These are phyloP conservation scores for Globisporangium viniferum DNA, from an alignment of 352 stramenopile species.

Conservation along the genomic window DNA sequence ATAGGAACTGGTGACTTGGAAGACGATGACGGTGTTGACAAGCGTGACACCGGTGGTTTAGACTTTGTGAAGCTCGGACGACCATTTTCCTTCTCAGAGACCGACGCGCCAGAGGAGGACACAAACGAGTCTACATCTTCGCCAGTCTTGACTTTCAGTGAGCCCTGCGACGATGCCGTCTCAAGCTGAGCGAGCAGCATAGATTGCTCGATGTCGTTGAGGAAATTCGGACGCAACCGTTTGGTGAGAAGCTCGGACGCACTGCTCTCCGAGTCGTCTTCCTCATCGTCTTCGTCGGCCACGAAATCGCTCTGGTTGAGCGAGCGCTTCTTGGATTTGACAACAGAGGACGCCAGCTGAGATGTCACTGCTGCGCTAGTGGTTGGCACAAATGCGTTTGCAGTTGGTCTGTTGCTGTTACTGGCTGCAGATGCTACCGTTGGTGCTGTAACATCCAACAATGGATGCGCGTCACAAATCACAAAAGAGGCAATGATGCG, in stretches of 20 bases:
- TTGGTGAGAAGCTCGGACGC: constrained; percentile 32
- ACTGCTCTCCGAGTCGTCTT: constrained; percentile 24
- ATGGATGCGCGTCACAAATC: background rate
- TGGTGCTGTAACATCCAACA: background rate
- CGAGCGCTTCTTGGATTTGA: constrained; percentile 47
- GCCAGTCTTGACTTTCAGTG: constrained; percentile 12
- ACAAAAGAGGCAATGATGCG: background rate
- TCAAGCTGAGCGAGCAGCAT: constrained; percentile 58
- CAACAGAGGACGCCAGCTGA: constrained; percentile 14
- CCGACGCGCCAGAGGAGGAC: constrained; percentile 7
- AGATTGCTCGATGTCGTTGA: constrained; percentile 56
- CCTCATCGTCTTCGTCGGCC: constrained; percentile 32
- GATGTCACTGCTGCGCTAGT: constrained; percentile 35
- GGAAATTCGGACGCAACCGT: constrained; percentile 50
- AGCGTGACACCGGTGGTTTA: constrained; percentile 3
- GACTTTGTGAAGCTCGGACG: background rate
- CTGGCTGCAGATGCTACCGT: constrained; percentile 1
- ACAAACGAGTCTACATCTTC: constrained; percentile 15
- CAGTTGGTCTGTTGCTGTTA: background rate
- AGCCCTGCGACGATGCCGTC: constrained; percentile 18
- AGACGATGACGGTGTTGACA: background rate
- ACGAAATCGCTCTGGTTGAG: constrained; percentile 31
- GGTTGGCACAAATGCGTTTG: constrained; percentile 8
- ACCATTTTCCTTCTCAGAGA: constrained; percentile 12
- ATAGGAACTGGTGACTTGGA: constrained; percentile 23